These are phyloP conservation scores for Carex parvula DNA, from an alignment of 176 grass and related monocot genomes.

Conservation along the genomic window DNA sequence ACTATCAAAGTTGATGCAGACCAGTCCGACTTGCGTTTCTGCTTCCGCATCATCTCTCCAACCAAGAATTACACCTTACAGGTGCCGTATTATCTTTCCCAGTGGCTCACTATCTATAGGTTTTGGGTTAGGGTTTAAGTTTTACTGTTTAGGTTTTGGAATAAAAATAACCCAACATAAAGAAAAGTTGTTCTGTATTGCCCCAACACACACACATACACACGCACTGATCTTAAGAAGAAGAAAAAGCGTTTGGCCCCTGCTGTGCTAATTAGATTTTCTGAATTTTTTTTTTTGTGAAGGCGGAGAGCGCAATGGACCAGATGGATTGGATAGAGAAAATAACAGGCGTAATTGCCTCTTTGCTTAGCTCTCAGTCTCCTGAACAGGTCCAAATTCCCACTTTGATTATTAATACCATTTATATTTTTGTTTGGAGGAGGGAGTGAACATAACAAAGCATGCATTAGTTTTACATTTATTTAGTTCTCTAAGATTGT, in stretches of 20 bases:
- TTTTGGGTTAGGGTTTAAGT: background rate
- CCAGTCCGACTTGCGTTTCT: slow-evolving; percentile 91
- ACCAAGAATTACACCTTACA: slow-evolving; percentile 98
- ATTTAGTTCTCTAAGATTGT: background rate
- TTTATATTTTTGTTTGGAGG: background rate
- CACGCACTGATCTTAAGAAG: background rate
- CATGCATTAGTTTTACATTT: slow-evolving; percentile 8
- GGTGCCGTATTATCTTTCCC: slow-evolving; percentile 28
- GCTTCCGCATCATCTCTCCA: slow-evolving; percentile 97
- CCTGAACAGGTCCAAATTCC: slow-evolving; percentile 72
- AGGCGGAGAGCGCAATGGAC: slow-evolving; percentile 98
- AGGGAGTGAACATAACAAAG: background rate
- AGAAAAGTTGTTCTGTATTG: background rate
- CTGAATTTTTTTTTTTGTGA: slow-evolving; percentile 31
- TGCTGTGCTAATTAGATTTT: background rate
- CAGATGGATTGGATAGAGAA: slow-evolving; percentile 99
- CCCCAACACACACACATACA: background rate
- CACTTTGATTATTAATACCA: background rate
- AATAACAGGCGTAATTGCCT: slow-evolving; percentile 97
- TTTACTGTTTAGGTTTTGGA: background rate
- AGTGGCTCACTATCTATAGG: background rate
- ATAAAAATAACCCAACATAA: background rate
- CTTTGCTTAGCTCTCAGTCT: slow-evolving; percentile 91
- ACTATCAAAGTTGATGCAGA: slow-evolving; percentile 96
- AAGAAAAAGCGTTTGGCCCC: background rate